Evolutionary conservation across 2,329 filamentous ascomycete species (phyloP), one percentile per base, ranked within the genome.

Genomic region (Trichothecium sympodiale): DNA sequence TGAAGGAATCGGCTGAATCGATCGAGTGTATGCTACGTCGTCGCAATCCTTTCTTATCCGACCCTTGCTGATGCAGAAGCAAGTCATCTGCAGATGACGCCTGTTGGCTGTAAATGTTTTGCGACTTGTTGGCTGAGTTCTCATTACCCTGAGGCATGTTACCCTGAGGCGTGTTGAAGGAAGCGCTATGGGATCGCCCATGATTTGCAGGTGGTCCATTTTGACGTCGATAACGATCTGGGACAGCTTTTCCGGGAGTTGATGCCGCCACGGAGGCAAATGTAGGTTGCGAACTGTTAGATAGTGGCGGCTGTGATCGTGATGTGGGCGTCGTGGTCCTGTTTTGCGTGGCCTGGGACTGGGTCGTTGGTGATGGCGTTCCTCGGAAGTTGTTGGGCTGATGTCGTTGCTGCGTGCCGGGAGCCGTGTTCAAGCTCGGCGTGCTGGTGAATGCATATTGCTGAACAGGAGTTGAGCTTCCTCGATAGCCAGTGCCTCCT

Each of bases 11-110:
- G 17, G 43, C 35, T 15, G 44, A 43, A 17, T 74, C 68, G 41
- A 71, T 57, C 14, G 76, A 80, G 45, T 84, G 84, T 62, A 93
- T 74, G 59, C 87, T 95, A 45, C 87, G 77, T 52, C 87, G 77
- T 47, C 87, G 73, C 58, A 87, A 82, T 51, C 84, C 73, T 58
- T 82, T 86, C 8, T 78, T 73, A 26, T 81, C 85, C 14, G 73
- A 54, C 17, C 65, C 55, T 37, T 68, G 65, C 38, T 67, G 75
- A 48, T 69, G 65, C 40, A 85, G 51, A 38, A 77, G 72, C 52
- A 78, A 74, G 47, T 91, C 84, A 55, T 93, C 85, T 33, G 71
- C 70, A 46, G 68, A 59, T 7, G 56, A 49, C 3, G 76, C 80
- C 10, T 43, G 3, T 57, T 42, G 23, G 59, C 63, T 10, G 55